A percentile compares a stretch with the other conserved stretches of the same genome.
These are phyloP conservation scores for Tulasnella sp. DNA, from an alignment of 768 basidiomycete species.

Conservation along the genomic window DNA sequence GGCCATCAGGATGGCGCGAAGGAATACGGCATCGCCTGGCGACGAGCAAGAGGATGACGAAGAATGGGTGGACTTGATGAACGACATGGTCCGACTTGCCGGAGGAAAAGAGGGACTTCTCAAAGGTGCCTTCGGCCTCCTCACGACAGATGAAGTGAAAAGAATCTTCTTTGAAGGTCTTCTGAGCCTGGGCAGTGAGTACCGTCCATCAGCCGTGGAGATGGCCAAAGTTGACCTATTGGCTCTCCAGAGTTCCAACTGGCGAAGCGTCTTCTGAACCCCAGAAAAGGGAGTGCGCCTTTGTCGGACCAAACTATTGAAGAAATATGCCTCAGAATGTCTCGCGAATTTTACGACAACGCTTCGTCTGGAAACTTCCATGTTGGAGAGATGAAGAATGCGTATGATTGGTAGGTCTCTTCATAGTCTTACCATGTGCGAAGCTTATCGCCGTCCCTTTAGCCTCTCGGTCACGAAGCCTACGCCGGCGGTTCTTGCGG, in stretches of 20 bases:
- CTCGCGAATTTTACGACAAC: slow-evolving; percentile 92
- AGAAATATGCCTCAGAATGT: slow-evolving; percentile 72
- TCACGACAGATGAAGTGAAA: slow-evolving; percentile 65
- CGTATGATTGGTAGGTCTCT: slow-evolving; percentile 80
- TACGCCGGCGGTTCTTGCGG: slow-evolving; percentile 58
- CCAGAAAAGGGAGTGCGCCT: slow-evolving; percentile 45
- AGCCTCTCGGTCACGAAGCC: slow-evolving; percentile 72
- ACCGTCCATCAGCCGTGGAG: neutral
- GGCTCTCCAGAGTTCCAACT: slow-evolving; percentile 56
- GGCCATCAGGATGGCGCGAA: slow-evolving; percentile 81
- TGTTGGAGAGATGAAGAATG: slow-evolving; percentile 91
- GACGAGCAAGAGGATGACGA: slow-evolving; percentile 52
- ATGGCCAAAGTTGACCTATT: neutral
- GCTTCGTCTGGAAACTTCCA: slow-evolving; percentile 89
- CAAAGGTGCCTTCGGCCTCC: slow-evolving; percentile 71
- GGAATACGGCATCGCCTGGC: slow-evolving; percentile 47
- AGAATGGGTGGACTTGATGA: slow-evolving; percentile 83
- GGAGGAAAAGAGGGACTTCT: slow-evolving; percentile 56
- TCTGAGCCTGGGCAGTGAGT: slow-evolving; percentile 83
- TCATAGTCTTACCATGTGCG: slow-evolving; percentile 23
- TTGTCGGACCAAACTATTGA: slow-evolving; percentile 57
- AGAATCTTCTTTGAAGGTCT: slow-evolving; percentile 85
- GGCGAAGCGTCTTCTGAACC: slow-evolving; percentile 58
- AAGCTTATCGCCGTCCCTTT: slow-evolving; percentile 15
- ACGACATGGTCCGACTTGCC: slow-evolving; percentile 84